A percentile compares a stretch with the other conserved stretches of the same genome.
These are phyloP conservation scores for Solanum verrucosum DNA, from an alignment of 257 asterid species.

Conservation along the genomic window DNA sequence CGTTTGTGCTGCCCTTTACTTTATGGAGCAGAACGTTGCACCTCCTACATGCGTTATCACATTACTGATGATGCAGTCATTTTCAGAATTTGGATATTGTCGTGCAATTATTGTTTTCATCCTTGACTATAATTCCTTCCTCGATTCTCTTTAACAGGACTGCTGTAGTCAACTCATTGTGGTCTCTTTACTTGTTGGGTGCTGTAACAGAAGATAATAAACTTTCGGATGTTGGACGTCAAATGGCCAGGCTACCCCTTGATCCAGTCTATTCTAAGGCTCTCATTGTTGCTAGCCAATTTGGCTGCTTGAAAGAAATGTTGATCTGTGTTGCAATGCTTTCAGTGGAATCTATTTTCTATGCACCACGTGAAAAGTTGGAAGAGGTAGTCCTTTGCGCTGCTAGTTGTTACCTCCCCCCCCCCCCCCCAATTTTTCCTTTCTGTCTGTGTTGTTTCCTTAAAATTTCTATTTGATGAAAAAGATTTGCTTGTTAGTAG, in stretches of 20 bases:
- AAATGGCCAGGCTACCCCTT: conserved; percentile 87
- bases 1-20: not conserved
- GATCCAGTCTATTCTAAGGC: conserved; percentile 92
- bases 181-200: conserved; percentile 73
- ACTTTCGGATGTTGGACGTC: conserved; percentile 78
- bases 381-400: conserved; percentile 61
- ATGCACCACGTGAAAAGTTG: conserved; percentile 87
- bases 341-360: conserved; percentile 84
- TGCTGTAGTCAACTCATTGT: conserved; percentile 81
- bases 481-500: not conserved
- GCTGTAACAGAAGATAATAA: conserved; percentile 72
- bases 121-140: not conserved
- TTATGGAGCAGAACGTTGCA: not conserved
- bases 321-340: conserved; percentile 79
- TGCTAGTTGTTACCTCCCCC: not conserved
- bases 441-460: not conserved
- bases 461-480: not conserved
- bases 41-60: not conserved
- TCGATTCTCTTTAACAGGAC: conserved; percentile 32
- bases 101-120: not conserved
- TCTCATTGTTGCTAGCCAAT: conserved; percentile 72
- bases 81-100: not conserved
- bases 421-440: not conserved
- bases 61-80: not conserved
- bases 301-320: conserved; percentile 88